Evolutionary conservation across 305 asterid species (phyloP), one percentile per base, ranked within the genome.

Genomic region (Fraxinus angustifolia): DNA sequence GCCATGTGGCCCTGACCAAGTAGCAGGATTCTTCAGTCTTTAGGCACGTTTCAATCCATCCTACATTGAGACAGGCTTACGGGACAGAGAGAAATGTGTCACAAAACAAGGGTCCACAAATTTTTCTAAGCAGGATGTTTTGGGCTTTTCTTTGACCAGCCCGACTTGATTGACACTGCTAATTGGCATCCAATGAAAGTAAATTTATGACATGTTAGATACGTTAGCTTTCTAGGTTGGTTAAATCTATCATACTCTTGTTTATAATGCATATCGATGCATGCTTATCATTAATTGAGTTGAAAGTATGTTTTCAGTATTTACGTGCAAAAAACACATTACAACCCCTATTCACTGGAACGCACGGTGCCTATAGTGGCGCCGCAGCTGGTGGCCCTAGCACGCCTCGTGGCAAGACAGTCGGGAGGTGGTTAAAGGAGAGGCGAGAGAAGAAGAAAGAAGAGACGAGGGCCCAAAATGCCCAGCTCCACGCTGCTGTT

Each of bases 381-480:
- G 89, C 84, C 1, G 90, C 79, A 3, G 87, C 88, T 1, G 94
- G 90, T 6, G 91, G 90, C 1, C 83, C 90, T 0, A 87, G 45
- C 87, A 94, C 99, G 8, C 97, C 98, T 4, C 95, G 97, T 0
- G 98, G 98, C 10, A 94, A 90, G 91, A 96, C 97, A 6, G 98
- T 96, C n/a, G 99, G 99, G 45, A 87, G 97, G 84, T 96, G 99
- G 99, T 76, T 96, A 56, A 96, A 96, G 87, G 99, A 96, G 89
- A 86, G 99, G 67, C 87, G 94, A 50, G 99, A 96, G 91, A 96
- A 93, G 89, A 96, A 94, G 90, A 96, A 91, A 80, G 99, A 96
- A 76, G 99, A 96, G 78, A 94, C 90, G 30, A 78, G 99, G 73
- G 82, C 98, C 14, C 99, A 91, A 58, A 94, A 92, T 21, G 99